Conservation (phyloP, 2,329 filamentous ascomycete genomes). For the Madurella fahalii region DNA sequence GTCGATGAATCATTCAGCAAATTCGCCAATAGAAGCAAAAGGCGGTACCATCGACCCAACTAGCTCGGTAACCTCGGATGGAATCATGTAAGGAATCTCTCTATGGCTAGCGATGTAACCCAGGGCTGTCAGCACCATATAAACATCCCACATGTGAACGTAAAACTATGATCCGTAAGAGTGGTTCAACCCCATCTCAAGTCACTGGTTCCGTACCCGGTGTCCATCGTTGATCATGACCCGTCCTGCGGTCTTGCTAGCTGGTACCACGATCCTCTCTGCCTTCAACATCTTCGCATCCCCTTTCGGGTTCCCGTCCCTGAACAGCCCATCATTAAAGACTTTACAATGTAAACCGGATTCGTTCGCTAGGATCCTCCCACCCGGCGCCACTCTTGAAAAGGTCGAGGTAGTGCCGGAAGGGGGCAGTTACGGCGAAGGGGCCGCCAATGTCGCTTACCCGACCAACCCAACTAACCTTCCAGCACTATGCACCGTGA, state of each 20-base stretch:
- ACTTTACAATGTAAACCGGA: slow-evolving; percentile 4
- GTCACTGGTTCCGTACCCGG: too few species aligned
- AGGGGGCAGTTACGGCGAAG: slow-evolving; percentile 36
- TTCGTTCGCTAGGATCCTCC: slow-evolving; percentile 15
- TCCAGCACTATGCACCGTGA: slow-evolving; percentile 38
- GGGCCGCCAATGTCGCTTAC: slow-evolving; percentile 31
- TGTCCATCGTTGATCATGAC: background rate
- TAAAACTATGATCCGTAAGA: too few species aligned
- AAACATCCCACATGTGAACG: too few species aligned
- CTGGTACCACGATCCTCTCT: background rate
- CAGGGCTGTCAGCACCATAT: too few species aligned
- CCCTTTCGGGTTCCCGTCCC: background rate
- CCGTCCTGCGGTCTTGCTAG: background rate
- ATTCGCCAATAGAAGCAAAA: too few species aligned
- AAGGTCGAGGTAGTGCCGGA: slow-evolving; percentile 16
- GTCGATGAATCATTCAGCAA: too few species aligned
- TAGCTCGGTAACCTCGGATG: too few species aligned
- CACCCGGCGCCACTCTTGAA: slow-evolving; percentile 16
- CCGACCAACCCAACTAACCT: slow-evolving; percentile 35
- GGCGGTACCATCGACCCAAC: too few species aligned
- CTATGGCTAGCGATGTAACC: too few species aligned
- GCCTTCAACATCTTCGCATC: background rate
- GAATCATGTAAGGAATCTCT: too few species aligned
- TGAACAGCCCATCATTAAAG: background rate
- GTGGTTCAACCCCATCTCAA: too few species aligned